Evolutionary conservation across 768 basidiomycete species (phyloP).

Genomic region (Inosperma sp.): DNA sequence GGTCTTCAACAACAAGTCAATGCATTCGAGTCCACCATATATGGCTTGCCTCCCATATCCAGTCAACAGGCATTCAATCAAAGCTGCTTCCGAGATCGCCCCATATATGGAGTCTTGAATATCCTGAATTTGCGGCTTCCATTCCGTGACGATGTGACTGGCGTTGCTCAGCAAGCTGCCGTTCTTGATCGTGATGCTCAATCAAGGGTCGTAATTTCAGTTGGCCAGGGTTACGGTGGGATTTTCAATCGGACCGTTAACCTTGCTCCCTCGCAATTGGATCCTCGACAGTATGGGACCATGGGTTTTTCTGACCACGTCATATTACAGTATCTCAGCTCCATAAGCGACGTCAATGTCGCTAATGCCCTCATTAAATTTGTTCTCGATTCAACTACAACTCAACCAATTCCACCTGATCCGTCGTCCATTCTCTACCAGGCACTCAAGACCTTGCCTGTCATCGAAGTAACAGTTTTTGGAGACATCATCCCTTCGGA

Average conservation of each 20-base stretch:
- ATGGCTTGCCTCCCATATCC: slow-evolving; percentile 38
- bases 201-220: slow-evolving; percentile 50
- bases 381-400: slow-evolving; percentile 31
- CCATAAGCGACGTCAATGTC: slow-evolving; percentile 42
- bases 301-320: slow-evolving; percentile 51
- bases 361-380: slow-evolving; percentile 48
- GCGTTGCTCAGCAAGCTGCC: slow-evolving; percentile 47
- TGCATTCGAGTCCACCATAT: slow-evolving; percentile 47
- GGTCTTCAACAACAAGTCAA: slow-evolving; percentile 40
- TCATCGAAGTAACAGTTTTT: slow-evolving; percentile 61
- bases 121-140: slow-evolving; percentile 55
- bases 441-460: slow-evolving; percentile 44
- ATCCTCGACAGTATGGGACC: slow-evolving; percentile 56
- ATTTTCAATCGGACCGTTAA: slow-evolving; percentile 34
- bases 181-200: slow-evolving; percentile 40
- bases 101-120: slow-evolving; percentile 61
- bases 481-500: slow-evolving; percentile 49
- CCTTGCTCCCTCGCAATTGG: slow-evolving; percentile 31
- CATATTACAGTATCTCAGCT: slow-evolving; percentile 50
- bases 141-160: slow-evolving; percentile 42
- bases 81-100: slow-evolving; percentile 51
- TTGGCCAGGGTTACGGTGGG: slow-evolving; percentile 46
- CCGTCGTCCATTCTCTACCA: slow-evolving; percentile 36
- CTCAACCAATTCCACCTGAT: slow-evolving; percentile 37
- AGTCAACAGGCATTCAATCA: slow-evolving; percentile 39